Base-by-base conservation (phyloP, 805 yeast genomes). In the Wickerhamiella kazuoi region DNA sequence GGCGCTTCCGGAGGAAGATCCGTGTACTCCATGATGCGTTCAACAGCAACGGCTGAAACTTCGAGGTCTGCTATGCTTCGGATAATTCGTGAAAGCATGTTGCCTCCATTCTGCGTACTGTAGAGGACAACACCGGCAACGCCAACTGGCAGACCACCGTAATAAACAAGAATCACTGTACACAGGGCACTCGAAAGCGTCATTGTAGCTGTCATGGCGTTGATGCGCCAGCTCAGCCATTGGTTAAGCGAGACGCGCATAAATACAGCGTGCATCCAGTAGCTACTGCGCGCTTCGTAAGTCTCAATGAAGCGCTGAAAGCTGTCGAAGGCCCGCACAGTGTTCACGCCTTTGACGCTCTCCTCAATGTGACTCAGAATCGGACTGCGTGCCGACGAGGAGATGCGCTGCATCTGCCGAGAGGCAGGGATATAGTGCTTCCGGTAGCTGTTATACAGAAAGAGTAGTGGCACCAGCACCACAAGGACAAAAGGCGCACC, bases 31-130 rank as follows among this genome's bases (percentile, higher is more conserved):
- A 49, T 39, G 3, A 48, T 31, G 1, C 35, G 71, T 61, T 84
- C 94, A 33, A 84, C 93, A 11, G 90, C 78, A 30, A 83, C 94
- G 56, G 81, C 79, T 54, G 79, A 81, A 3, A 93, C 79, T 58
- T 84, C 95, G 34, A 86, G 80, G 50, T 81, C 93, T 36, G 83
- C 94, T 3, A 93, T 76, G 82, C 81, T 79, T 62, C 94, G 69
- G 21, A 86, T 93, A 58, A 86, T 79, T 81, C 87, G 77, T 52
- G 79, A 79, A 60, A 84, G 67, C 1, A 84, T 65, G 57, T 79
- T 84, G 0, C 95, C 84, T 36, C 81, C 69, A 54, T 79, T 86
- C 46, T 81, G 65, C 1, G 94, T 79, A 56, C 84, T 83, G 33
- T 84, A 76, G 44, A 86, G 79, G 21, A 93, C 76, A 47, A 86